A percentile compares a stretch with the other conserved stretches of the same genome.
Conservation (phyloP, 2,329 filamentous ascomycete species). For the Ophiocordyceps camponoti-rufipedis region DNA sequence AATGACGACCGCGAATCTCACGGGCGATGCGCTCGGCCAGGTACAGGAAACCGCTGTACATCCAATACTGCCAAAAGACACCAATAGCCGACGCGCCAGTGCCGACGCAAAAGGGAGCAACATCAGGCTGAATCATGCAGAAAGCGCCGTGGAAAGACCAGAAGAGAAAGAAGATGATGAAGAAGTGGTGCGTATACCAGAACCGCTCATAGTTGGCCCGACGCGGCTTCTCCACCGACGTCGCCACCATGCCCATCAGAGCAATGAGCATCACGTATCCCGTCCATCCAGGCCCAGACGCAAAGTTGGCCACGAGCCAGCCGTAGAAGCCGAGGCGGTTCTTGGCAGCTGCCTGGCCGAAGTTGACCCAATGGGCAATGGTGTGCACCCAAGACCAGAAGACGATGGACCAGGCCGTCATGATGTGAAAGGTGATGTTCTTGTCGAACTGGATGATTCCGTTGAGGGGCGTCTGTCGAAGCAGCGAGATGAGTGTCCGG, state of each 20-base stretch:
- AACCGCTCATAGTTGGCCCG: slow-evolving; percentile 76
- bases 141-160: slow-evolving; percentile 82
- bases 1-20: slow-evolving; percentile 63
- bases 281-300: slow-evolving; percentile 68
- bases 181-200: slow-evolving; percentile 83
- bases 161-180: slow-evolving; percentile 76
- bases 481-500: slow-evolving; percentile 65
- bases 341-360: slow-evolving; percentile 56
- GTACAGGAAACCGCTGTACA: slow-evolving; percentile 67
- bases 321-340: slow-evolving; percentile 64
- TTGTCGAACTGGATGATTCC: slow-evolving; percentile 80
- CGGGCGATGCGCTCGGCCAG: slow-evolving; percentile 62
- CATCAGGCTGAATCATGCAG: slow-evolving; percentile 79
- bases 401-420: slow-evolving; percentile 71
- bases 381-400: slow-evolving; percentile 81
- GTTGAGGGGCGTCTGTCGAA: slow-evolving; percentile 64
- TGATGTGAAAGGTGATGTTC: slow-evolving; percentile 79
- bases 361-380: slow-evolving; percentile 75
- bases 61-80: slow-evolving; percentile 83
- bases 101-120: slow-evolving; percentile 58
- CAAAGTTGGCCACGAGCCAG: slow-evolving; percentile 59
- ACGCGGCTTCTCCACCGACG: slow-evolving; percentile 59
- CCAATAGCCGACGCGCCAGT: slow-evolving; percentile 47
- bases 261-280: slow-evolving; percentile 71
- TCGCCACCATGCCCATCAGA: slow-evolving; percentile 61